Evolutionary conservation across 495 filamentous ascomycete genomes (phyloP).

Genomic region (Corynascus novoguineensis): DNA sequence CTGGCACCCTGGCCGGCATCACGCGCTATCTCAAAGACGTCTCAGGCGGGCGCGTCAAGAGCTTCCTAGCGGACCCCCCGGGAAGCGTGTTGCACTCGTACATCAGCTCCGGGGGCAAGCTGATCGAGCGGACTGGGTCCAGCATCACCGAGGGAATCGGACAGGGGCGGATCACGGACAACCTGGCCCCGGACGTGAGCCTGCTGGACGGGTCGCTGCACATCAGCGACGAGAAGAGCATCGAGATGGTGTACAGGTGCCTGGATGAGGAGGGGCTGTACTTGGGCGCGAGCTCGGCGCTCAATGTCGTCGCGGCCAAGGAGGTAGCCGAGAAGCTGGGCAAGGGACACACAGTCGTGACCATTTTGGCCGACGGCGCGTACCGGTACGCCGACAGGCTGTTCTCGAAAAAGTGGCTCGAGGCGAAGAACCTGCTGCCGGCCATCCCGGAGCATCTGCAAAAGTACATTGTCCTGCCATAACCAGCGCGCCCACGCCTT

Average conservation of each 20-base stretch:
- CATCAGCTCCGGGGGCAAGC: conserved; percentile 75
- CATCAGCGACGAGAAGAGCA: conserved; percentile 86
- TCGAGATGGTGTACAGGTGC: conserved; percentile 97
- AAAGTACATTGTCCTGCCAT: conserved; percentile 90
- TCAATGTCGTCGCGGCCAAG: conserved; percentile 94
- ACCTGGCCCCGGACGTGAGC: conserved; percentile 77
- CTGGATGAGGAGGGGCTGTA: conserved; percentile 96
- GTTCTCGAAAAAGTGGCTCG: conserved; percentile 84
- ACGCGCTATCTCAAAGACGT: conserved; percentile 85
- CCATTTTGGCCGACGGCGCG: conserved; percentile 88
- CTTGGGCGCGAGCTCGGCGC: conserved; percentile 82
- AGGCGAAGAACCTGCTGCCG: conserved; percentile 71
- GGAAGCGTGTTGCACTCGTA: conserved; percentile 90
- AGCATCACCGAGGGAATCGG: conserved; percentile 98
- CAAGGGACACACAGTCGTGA: conserved; percentile 85
- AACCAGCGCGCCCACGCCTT: conserved; percentile 17
- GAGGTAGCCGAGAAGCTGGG: conserved; percentile 89
- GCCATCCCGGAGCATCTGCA: conserved; percentile 81
- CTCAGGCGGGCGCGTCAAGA: conserved; percentile 75
- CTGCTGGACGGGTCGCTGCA: conserved; percentile 80
- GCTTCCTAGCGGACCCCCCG: conserved; percentile 88
- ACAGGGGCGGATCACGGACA: conserved; percentile 94
- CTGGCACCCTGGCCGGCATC: conserved; percentile 81
- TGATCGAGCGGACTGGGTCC: conserved; percentile 73
- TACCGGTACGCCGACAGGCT: conserved; percentile 93